Evolutionary conservation across 768 basidiomycete species (phyloP), one percentile per base, ranked within the genome.

Genomic region (Trametes cubensis): DNA sequence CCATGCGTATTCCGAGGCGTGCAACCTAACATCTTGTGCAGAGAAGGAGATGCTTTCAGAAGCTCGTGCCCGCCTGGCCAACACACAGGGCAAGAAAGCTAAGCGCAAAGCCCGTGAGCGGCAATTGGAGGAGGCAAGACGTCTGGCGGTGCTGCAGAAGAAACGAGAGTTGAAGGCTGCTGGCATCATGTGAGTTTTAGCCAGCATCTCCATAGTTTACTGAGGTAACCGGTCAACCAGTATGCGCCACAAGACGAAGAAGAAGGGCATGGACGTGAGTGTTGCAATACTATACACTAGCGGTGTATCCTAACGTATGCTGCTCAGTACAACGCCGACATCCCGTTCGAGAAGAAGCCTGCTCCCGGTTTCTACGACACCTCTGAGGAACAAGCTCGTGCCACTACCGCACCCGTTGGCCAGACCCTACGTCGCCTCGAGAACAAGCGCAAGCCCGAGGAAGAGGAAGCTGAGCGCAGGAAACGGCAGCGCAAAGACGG

Each of bases 21-120:
- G 28, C 15, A 45, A 28, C 23, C 30, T 66, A 50, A 60, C 63
- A 40, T 20, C 20, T 14, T 49, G 14, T 65, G 26, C 68, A 94
- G 95, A 98, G 77, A 98, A 98, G 87, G 97, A 98, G 75, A 98
- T 99, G 97, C 78, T 99, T 70, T 98, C 97, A 1, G 97, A 99
- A 75, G 97, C 97, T 28, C 89, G 97, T 67, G 97, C 97, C 6
- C 89, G 97, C 77, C 82, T 99, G 39, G 97, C 97, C 52, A 99
- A 99, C 73, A 99, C 97, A 0, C 97, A 99, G 75, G 97, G 97
- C 39, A 99, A 99, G 76, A 99, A 99, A 76, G 97, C 97, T 3
- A 99, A 99, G 75, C 89, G 97, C 68, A 99, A 98, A 77, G 97
- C 95, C 5, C 85, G 97, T 47, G 97, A 99, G 71, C 89, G 96